These are phyloP conservation scores for Phytophthora constricta DNA, from an alignment of 352 stramenopile species.

Conservation along the genomic window DNA sequence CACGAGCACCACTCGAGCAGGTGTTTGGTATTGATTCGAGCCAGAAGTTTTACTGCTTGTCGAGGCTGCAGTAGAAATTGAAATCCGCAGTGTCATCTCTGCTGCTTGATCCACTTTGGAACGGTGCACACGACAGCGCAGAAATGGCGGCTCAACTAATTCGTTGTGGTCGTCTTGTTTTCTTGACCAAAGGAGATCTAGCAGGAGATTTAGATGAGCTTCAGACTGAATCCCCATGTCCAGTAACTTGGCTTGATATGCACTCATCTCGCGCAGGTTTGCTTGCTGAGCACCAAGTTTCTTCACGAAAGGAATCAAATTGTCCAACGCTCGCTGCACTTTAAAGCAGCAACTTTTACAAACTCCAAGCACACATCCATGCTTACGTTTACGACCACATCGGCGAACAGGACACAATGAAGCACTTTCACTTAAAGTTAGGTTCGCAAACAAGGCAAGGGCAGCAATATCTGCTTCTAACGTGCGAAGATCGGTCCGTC, in stretches of 20 bases:
- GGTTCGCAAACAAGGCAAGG: constrained; percentile 36
- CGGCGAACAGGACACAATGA: constrained; percentile 40
- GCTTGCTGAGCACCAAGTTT: background rate
- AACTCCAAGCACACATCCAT: constrained; percentile 45
- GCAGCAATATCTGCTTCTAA: constrained; percentile 38
- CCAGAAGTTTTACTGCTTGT: background rate
- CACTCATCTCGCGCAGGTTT: constrained; percentile 6
- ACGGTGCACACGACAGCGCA: constrained; percentile 46
- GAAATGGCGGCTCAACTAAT: background rate
- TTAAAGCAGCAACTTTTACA: constrained; percentile 63
- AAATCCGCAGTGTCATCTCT: no score
- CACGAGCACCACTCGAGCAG: constrained; percentile 84
- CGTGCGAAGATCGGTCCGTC: constrained; percentile 19
- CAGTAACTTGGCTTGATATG: constrained; percentile 31
- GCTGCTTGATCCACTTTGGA: constrained; percentile 11
- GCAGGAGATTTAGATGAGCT: constrained; percentile 18
- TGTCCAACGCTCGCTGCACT: constrained; percentile 39
- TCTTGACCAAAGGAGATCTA: constrained; percentile 27
- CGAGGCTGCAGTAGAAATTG: background rate
- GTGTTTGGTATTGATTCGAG: constrained; percentile 44
- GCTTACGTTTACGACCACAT: constrained; percentile 58
- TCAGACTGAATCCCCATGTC: constrained; percentile 37
- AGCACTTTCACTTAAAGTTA: background rate
- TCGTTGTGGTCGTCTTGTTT: background rate
- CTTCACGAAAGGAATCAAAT: constrained; percentile 18